A percentile compares a stretch with the other conserved stretches of the same genome.
Conservation (phyloP, 2,329 filamentous ascomycete species). For the Cordyceps javanica region DNA sequence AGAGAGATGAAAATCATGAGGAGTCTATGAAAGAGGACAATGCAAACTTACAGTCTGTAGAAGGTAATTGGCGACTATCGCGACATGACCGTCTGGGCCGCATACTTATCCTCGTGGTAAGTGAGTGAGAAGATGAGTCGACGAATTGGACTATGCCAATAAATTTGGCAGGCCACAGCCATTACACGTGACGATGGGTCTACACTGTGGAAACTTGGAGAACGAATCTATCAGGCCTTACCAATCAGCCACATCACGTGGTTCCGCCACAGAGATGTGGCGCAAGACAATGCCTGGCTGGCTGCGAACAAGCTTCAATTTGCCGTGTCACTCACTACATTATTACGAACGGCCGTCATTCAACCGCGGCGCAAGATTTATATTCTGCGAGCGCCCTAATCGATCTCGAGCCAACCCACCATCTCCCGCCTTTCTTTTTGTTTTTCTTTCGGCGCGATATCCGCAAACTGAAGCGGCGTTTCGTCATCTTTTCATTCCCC, state of each 20-base stretch:
- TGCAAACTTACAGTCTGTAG: neutral
- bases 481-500: neutral
- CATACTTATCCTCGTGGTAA: too few relatives aligned
- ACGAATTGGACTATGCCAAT: neutral
- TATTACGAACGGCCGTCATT: neutral
- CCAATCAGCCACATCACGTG: conserved; percentile 10
- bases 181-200: neutral
- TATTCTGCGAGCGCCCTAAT: neutral
- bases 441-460: neutral
- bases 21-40: neutral
- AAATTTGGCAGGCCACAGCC: neutral
- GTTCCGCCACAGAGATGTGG: conserved; percentile 3
- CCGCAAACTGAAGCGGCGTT: too few relatives aligned
- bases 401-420: neutral
- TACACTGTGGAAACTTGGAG: neutral
- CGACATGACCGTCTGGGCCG: too few relatives aligned
- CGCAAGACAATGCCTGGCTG: neutral
- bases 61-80: neutral
- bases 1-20: neutral
- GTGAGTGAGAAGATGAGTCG: neutral
- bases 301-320: conserved; percentile 1
- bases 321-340: neutral
- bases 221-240: neutral
- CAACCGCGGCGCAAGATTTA: neutral
- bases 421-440: neutral